A percentile compares a stretch with the other conserved stretches of the same genome.
phyloP scores from a whole-genome alignment of 106 monocot species.

The Acanthochlamys bracteata region DNA sequence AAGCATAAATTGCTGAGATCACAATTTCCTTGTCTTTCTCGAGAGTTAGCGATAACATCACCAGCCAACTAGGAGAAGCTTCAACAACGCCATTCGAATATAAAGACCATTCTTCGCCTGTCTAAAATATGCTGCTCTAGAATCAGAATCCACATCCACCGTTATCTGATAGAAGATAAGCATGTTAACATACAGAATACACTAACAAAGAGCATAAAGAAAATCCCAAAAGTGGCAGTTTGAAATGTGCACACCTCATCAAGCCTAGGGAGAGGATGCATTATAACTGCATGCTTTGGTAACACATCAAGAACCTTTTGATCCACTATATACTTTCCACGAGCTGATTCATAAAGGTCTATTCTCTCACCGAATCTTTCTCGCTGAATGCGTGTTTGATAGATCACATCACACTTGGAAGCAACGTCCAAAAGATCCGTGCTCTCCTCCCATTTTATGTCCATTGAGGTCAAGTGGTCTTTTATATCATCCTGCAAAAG shows the following conservation, averaged over 20 bases:
- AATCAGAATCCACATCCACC: constrained; percentile 77
- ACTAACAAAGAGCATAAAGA: background rate
- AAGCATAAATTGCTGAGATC: too few relatives aligned
- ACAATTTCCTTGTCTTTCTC: too few relatives aligned
- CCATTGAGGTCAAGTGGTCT: constrained; percentile 64
- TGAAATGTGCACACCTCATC: constrained; percentile 54
- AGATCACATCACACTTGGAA: constrained; percentile 92
- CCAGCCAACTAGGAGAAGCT: constrained; percentile 25
- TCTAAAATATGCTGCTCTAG: constrained; percentile 96
- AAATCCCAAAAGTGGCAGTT: background rate
- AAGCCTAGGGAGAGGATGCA: constrained; percentile 98
- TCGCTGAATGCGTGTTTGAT: constrained; percentile 90
- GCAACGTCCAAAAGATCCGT: constrained; percentile 79
- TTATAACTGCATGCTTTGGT: constrained; percentile 84
- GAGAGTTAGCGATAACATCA: too few relatives aligned
- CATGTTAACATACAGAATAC: background rate
- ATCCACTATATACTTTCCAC: constrained; percentile 94
- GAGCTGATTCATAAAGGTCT: constrained; percentile 94
- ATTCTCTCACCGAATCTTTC: constrained; percentile 96
- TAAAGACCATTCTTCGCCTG: constrained; percentile 98
- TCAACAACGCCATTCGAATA: constrained; percentile 88
- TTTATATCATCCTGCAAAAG: constrained; percentile 89
- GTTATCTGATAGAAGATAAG: constrained; percentile 50
- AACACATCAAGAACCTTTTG: constrained; percentile 56
- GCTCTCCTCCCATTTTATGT: constrained; percentile 92